phyloP scores from a whole-genome alignment of 140 eudicot species.

The Bidens hawaiensis region DNA sequence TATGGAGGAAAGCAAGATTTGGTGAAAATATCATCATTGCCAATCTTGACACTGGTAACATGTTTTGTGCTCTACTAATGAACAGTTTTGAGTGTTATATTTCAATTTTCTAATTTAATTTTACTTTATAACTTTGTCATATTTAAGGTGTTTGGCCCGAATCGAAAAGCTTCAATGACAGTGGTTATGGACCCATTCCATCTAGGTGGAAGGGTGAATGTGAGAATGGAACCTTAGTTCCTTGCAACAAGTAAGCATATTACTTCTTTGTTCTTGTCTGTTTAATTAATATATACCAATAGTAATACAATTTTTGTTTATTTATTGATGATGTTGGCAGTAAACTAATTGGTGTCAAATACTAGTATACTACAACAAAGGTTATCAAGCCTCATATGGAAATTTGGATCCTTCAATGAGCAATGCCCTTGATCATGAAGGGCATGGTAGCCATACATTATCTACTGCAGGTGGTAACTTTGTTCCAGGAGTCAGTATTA shows the following conservation, averaged over 20 bases:
- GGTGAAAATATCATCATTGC: slow-evolving; percentile 77
- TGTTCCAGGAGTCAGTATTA: slow-evolving; percentile 36
- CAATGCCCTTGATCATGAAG: slow-evolving; percentile 45
- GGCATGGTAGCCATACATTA: slow-evolving; percentile 69
- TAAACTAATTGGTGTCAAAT: slow-evolving; percentile 74
- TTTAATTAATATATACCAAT: not conserved
- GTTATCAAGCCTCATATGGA: slow-evolving; percentile 19
- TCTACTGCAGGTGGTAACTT: slow-evolving; percentile 69
- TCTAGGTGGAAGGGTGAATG: slow-evolving; percentile 63
- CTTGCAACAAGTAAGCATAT: slow-evolving; percentile 53
- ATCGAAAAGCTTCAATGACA: slow-evolving; percentile 53
- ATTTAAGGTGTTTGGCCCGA: slow-evolving; percentile 71
- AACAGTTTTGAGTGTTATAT: not conserved
- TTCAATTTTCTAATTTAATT: not conserved
- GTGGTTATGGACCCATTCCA: slow-evolving; percentile 51
- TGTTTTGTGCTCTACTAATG: not conserved
- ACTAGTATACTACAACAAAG: slow-evolving; percentile 56
- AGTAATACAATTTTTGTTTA: not conserved
- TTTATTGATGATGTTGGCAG: slow-evolving; percentile 24
- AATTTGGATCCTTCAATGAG: not conserved
- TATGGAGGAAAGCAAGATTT: slow-evolving; percentile 60
- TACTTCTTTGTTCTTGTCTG: not conserved
- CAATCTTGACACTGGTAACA: slow-evolving; percentile 61
- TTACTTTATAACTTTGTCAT: not conserved
- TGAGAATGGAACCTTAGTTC: slow-evolving; percentile 31